These are phyloP conservation scores for Phytophthora fragariae DNA, from an alignment of 352 stramenopile genomes.

Conservation along the genomic window DNA sequence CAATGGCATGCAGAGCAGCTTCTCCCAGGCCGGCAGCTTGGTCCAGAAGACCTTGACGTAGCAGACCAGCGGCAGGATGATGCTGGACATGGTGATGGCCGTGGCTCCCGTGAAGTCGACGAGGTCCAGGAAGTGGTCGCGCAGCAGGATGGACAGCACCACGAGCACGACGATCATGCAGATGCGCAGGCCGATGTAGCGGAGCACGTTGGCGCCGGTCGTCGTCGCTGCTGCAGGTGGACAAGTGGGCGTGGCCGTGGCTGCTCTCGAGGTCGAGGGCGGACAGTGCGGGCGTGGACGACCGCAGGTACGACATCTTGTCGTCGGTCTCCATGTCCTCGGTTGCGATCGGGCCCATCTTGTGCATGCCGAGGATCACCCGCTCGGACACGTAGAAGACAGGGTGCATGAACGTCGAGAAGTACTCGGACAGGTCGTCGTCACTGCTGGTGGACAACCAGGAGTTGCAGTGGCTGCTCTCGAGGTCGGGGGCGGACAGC, in stretches of 20 bases:
- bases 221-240: constrained; percentile 25
- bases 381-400: no score
- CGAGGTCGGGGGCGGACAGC: no score
- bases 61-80: constrained; percentile 52
- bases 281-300: constrained; percentile 19
- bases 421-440: no score
- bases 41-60: constrained; percentile 60
- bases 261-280: constrained; percentile 40
- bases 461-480: no score
- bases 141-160: constrained; percentile 47
- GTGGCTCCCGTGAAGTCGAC: constrained; percentile 59
- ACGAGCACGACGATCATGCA: constrained; percentile 46
- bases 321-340: no score
- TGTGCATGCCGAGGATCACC: no score
- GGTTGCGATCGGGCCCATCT: no score
- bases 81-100: constrained; percentile 51
- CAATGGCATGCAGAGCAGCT: constrained; percentile 43
- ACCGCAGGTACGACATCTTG: constrained; percentile 38
- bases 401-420: no score
- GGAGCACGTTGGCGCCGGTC: constrained; percentile 39
- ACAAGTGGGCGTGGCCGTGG: constrained; percentile 7
- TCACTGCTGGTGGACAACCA: no score
- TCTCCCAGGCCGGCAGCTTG: constrained; percentile 54
- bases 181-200: constrained; percentile 49
- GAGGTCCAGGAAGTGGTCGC: constrained; percentile 54